phyloP scores from a whole-genome alignment of 2,329 filamentous ascomycete species.

The Purpureocillium takamizusanense region DNA sequence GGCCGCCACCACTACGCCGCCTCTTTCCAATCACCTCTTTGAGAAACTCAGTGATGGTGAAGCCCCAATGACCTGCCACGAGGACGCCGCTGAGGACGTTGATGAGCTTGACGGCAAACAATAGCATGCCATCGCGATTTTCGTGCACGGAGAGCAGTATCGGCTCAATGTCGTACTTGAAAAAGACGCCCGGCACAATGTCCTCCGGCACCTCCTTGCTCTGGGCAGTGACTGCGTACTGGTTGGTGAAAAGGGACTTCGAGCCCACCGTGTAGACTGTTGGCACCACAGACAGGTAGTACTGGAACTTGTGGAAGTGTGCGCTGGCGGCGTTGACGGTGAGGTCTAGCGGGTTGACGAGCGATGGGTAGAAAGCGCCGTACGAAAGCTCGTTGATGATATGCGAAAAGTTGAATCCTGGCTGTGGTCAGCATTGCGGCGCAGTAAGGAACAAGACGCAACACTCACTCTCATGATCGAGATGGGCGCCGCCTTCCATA shows the following conservation, averaged over 20 bases:
- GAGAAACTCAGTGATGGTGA: constrained; percentile 73
- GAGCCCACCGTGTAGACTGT: constrained; percentile 73
- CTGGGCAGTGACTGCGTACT: constrained; percentile 95
- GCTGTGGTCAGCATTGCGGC: background rate
- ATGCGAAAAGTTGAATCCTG: constrained; percentile 96
- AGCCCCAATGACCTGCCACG: constrained; percentile 90
- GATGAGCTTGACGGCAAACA: constrained; percentile 71
- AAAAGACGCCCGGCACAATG: constrained; percentile 78
- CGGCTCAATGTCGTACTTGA: constrained; percentile 98
- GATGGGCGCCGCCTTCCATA: constrained; percentile 63
- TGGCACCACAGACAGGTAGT: constrained; percentile 91
- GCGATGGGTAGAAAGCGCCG: constrained; percentile 89
- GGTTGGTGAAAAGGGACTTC: constrained; percentile 79
- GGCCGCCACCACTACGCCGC: constrained; percentile 32
- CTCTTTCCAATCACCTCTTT: constrained; percentile 43
- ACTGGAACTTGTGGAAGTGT: constrained; percentile 95
- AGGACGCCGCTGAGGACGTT: constrained; percentile 88
- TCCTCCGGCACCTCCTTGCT: constrained; percentile 60
- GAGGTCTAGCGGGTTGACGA: constrained; percentile 88
- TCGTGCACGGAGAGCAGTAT: constrained; percentile 82
- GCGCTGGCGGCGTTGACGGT: constrained; percentile 67
- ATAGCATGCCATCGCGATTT: constrained; percentile 64
- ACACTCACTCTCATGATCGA: constrained; percentile 69
- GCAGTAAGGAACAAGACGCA: background rate
- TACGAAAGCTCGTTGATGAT: constrained; percentile 94